Conservation (phyloP, 208 protist species). For the Vickermania ingenoplastis region DNA sequence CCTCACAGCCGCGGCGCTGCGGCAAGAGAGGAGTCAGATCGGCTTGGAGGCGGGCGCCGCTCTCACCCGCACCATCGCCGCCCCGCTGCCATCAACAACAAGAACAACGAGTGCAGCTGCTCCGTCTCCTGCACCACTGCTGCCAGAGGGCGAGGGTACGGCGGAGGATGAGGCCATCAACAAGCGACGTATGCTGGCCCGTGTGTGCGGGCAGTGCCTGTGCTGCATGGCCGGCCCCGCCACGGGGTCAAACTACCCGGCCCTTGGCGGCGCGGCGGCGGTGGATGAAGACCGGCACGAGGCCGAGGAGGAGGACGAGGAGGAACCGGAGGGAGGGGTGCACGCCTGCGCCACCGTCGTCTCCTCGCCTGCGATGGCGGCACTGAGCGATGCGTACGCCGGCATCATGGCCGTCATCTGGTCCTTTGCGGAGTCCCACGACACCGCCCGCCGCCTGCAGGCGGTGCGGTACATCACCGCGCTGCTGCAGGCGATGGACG, state of each 20-base stretch:
- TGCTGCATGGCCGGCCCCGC: background rate
- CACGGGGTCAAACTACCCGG: no score
- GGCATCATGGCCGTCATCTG: slow-evolving; percentile 36
- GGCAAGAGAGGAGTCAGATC: background rate
- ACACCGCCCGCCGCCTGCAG: slow-evolving; percentile 24
- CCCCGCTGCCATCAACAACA: no score
- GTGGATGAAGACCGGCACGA: background rate
- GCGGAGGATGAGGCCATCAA: background rate
- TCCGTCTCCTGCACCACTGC: no score
- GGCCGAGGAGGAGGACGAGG: background rate
- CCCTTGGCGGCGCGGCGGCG: background rate
- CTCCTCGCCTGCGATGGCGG: background rate
- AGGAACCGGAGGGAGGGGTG: background rate
- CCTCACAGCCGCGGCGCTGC: background rate
- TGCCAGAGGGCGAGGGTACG: background rate
- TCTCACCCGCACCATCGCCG: background rate
- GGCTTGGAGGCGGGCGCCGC: background rate
- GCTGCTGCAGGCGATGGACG: background rate
- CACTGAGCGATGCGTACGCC: slow-evolving; percentile 4
- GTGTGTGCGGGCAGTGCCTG: background rate
- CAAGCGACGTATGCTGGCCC: background rate
- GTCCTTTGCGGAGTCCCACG: slow-evolving; percentile 19
- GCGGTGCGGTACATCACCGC: slow-evolving; percentile 10
- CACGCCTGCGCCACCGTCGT: background rate
- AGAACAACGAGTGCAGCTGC: no score